Conservation (phyloP, 2,329 filamentous ascomycete species). For the Phyllosticta citrichinensis region DNA sequence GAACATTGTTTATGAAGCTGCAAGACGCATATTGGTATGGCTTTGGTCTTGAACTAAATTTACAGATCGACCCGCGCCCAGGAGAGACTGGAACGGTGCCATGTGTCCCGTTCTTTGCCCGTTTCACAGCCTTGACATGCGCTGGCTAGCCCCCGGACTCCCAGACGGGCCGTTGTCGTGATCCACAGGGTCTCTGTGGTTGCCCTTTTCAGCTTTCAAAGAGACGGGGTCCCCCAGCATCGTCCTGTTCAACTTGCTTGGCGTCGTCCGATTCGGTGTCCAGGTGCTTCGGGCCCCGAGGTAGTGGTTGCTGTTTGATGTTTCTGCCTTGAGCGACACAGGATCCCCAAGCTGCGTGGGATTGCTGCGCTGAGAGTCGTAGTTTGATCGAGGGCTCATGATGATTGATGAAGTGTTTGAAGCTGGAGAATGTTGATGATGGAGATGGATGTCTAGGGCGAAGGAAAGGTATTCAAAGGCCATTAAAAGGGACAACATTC, state of each 20-base stretch:
- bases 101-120: not conserved
- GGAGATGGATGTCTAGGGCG: not conserved
- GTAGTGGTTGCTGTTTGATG: constrained; percentile 1
- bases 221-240: constrained; percentile 10
- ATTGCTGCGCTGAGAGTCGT: constrained; percentile 3
- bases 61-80: not conserved
- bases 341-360: constrained; percentile 8
- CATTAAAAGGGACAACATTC: not conserved
- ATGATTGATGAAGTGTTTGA: not conserved
- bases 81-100: not conserved
- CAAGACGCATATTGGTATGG: not conserved
- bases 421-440: not conserved
- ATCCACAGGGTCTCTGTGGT: constrained; percentile 1
- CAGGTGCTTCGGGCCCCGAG: not conserved
- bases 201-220: constrained; percentile 5
- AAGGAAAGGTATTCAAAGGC: too few species aligned
- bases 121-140: constrained; percentile 3
- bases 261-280: not conserved
- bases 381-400: not conserved
- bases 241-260: not conserved
- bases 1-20: not conserved
- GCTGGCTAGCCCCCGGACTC: not conserved
- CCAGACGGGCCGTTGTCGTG: constrained; percentile 9
- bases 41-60: not conserved
- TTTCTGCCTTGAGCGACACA: constrained; percentile 9